These are phyloP conservation scores for Clarireedia homoeocarpa DNA, from an alignment of 2,329 filamentous ascomycete species.

Conservation along the genomic window DNA sequence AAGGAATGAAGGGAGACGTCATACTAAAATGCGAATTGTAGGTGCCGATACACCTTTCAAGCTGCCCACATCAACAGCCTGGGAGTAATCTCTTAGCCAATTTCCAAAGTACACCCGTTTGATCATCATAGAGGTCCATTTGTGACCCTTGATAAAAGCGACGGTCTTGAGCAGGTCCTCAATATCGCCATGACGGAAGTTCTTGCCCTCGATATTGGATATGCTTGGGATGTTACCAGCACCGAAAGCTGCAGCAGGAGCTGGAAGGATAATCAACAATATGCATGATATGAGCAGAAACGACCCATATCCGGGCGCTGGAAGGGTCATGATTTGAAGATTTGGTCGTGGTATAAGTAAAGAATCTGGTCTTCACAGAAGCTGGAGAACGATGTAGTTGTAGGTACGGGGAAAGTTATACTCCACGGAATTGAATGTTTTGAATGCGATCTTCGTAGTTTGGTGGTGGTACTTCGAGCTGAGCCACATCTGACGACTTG, in stretches of 20 bases:
- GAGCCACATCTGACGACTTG: slow-evolving; percentile 8
- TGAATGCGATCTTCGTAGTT: neutral
- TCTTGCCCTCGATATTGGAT: slow-evolving; percentile 49
- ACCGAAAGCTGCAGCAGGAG: slow-evolving; percentile 53
- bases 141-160: slow-evolving; percentile 70
- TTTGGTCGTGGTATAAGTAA: neutral
- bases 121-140: slow-evolving; percentile 75
- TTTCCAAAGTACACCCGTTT: slow-evolving; percentile 80
- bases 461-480: neutral
- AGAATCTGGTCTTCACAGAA: no score
- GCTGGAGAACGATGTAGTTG: no score
- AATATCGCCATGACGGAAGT: slow-evolving; percentile 70
- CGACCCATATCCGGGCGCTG: slow-evolving; percentile 17
- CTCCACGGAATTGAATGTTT: no score
- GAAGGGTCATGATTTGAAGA: slow-evolving; percentile 14
- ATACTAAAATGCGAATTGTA: slow-evolving; percentile 65
- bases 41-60: slow-evolving; percentile 71
- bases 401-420: no score
- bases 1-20: slow-evolving; percentile 3
- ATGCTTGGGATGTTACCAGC: slow-evolving; percentile 67
- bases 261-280: slow-evolving; percentile 49
- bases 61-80: slow-evolving; percentile 73
- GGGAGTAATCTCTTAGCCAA: slow-evolving; percentile 78
- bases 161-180: slow-evolving; percentile 75
- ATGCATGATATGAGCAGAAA: slow-evolving; percentile 43